Evolutionary conservation across 2,329 filamentous ascomycete genomes (phyloP).

Genomic region (Clarireedia hainanense): DNA sequence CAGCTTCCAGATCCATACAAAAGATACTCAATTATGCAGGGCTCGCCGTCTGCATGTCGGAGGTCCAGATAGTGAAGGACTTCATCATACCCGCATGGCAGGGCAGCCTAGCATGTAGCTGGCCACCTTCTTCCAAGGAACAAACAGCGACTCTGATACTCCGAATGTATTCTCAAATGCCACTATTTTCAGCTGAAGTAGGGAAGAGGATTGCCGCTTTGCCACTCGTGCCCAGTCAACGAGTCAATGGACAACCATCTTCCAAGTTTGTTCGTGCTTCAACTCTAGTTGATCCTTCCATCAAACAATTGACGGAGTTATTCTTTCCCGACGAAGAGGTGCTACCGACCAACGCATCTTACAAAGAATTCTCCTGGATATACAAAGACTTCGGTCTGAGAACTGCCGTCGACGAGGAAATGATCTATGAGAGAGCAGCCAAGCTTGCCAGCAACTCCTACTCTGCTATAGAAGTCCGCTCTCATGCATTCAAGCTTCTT

Average conservation of each 20-base stretch:
- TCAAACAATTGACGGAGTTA: conserved; percentile 8
- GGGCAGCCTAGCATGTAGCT: neutral
- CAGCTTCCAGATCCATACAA: neutral
- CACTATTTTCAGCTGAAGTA: neutral
- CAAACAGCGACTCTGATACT: conserved; percentile 15
- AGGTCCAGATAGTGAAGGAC: conserved; percentile 10
- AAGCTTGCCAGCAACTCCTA: conserved; percentile 11
- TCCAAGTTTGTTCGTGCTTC: conserved; percentile 14
- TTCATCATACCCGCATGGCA: conserved; percentile 21
- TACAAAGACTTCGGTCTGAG: conserved; percentile 21
- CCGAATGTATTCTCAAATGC: conserved; percentile 10
- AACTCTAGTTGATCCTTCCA: conserved; percentile 18
- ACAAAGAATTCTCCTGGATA: conserved; percentile 10
- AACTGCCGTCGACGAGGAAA: conserved; percentile 14
- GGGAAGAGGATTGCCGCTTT: conserved; percentile 13
- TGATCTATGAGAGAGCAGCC: conserved; percentile 12
- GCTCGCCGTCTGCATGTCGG: conserved; percentile 9
- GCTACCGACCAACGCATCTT: conserved; percentile 16
- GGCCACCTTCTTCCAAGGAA: conserved; percentile 12
- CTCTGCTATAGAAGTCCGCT: conserved; percentile 1
- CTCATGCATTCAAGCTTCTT: conserved; percentile 9
- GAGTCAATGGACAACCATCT: conserved; percentile 10
- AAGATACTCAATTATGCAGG: conserved; percentile 9
- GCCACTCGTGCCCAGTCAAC: conserved; percentile 16
- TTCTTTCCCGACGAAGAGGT: conserved; percentile 26